Evolutionary conservation across 2,329 filamentous ascomycete genomes (phyloP).

Genomic region (Fusarium nygamai): DNA sequence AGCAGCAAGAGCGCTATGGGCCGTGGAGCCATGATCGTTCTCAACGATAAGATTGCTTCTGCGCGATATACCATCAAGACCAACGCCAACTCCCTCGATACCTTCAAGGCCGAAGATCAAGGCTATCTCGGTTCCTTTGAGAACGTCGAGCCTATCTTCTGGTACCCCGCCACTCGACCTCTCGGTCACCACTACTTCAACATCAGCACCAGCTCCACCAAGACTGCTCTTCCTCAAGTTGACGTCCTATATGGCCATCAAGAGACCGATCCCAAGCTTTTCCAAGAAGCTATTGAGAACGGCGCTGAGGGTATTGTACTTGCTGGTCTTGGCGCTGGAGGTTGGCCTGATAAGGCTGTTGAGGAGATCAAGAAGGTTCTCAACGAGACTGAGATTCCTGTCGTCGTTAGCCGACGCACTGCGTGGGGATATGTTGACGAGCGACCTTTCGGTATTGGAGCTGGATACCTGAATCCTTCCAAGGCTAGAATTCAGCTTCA

Average conservation of each 20-base stretch:
- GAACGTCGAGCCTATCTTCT: constrained; percentile 67
- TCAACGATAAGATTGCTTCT: constrained; percentile 68
- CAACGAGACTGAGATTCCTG: constrained; percentile 54
- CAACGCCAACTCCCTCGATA: constrained; percentile 69
- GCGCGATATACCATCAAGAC: constrained; percentile 69
- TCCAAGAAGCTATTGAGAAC: constrained; percentile 55
- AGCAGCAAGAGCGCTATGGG: constrained; percentile 53
- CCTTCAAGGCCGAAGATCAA: constrained; percentile 66
- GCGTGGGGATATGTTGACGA: constrained; percentile 60
- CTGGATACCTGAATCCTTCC: constrained; percentile 63
- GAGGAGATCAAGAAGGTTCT: constrained; percentile 54
- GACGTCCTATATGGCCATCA: constrained; percentile 66
- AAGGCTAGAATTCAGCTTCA: constrained; percentile 63
- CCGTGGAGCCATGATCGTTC: constrained; percentile 66
- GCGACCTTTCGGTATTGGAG: constrained; percentile 49
- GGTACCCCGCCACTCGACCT: constrained; percentile 61
- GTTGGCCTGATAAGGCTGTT: constrained; percentile 52
- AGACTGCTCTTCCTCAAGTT: constrained; percentile 59
- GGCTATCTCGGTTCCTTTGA: constrained; percentile 68
- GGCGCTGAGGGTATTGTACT: constrained; percentile 65
- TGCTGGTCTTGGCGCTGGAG: constrained; percentile 64
- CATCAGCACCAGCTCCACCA: constrained; percentile 41
- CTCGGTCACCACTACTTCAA: constrained; percentile 56
- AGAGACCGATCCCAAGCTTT: constrained; percentile 57
- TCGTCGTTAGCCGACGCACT: constrained; percentile 61